These are phyloP conservation scores for Sideroxylon spinosum DNA, from an alignment of 179 eudicot genomes.

Conservation along the genomic window DNA sequence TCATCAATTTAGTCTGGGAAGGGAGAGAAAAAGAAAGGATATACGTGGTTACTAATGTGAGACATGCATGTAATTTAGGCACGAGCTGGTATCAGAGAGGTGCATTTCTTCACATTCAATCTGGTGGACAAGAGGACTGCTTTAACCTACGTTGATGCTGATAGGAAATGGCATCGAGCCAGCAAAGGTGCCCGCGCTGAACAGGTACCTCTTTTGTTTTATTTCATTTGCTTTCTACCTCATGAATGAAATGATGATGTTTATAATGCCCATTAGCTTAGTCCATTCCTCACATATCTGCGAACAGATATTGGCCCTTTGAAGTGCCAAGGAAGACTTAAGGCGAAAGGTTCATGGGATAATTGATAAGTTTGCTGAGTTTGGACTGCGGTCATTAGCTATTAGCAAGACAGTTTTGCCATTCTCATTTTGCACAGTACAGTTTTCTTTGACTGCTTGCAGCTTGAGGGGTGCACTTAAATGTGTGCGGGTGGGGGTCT, in stretches of 20 bases:
- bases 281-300: background rate
- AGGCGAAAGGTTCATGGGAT: slow-evolving; percentile 45
- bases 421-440: background rate
- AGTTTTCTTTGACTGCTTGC: background rate
- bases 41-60: background rate
- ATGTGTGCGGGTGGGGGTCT: background rate
- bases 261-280: background rate
- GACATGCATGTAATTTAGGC: slow-evolving; percentile 36
- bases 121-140: slow-evolving; percentile 79
- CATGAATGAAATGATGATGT: background rate
- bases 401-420: slow-evolving; percentile 60
- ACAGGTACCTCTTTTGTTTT: slow-evolving; percentile 37
- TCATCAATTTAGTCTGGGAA: background rate
- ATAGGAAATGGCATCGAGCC: slow-evolving; percentile 59
- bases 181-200: slow-evolving; percentile 85
- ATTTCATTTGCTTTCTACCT: background rate
- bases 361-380: slow-evolving; percentile 60
- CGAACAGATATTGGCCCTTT: slow-evolving; percentile 48
- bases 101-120: slow-evolving; percentile 67
- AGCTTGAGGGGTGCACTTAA: background rate
- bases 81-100: slow-evolving; percentile 63
- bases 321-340: slow-evolving; percentile 50
- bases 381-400: slow-evolving; percentile 68
- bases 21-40: background rate
- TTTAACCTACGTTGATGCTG: slow-evolving; percentile 54